A percentile compares a stretch with the other conserved stretches of the same genome.
phyloP scores from a whole-genome alignment of 176 grass and related monocot genomes.

The Eragrostis nindensis region DNA sequence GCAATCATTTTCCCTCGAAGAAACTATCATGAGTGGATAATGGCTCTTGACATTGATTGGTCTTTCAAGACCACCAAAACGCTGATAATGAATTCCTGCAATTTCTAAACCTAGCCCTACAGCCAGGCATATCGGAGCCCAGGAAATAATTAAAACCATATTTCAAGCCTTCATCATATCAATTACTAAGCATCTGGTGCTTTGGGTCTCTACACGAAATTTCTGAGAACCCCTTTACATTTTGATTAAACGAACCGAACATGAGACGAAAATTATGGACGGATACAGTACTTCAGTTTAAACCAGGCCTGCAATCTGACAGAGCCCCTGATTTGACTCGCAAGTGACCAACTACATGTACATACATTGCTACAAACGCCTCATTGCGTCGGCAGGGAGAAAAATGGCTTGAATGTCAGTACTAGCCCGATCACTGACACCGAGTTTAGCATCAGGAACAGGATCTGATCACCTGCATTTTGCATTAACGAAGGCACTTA shows the following conservation, averaged over 20 bases:
- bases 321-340: not conserved
- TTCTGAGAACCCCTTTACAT: slow-evolving; percentile 1
- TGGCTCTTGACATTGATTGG: no score
- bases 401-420: slow-evolving; percentile 57
- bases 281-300: slow-evolving; percentile 23
- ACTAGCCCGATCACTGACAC: slow-evolving; percentile 47
- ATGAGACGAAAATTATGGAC: not conserved
- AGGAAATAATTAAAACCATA: not conserved
- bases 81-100: no score
- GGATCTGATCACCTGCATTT: slow-evolving; percentile 67
- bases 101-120: no score
- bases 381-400: slow-evolving; percentile 34
- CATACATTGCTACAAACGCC: not conserved
- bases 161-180: not conserved
- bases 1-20: no score
- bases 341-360: slow-evolving; percentile 4
- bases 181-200: not conserved
- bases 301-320: not conserved
- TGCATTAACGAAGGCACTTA: not conserved
- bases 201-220: not conserved
- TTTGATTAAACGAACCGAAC: not conserved
- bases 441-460: slow-evolving; percentile 63
- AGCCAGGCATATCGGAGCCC: no score
- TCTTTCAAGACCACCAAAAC: no score
- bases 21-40: no score